phyloP scores from a whole-genome alignment of 768 basidiomycete genomes.

The Tricholoma bakamatsutake region DNA sequence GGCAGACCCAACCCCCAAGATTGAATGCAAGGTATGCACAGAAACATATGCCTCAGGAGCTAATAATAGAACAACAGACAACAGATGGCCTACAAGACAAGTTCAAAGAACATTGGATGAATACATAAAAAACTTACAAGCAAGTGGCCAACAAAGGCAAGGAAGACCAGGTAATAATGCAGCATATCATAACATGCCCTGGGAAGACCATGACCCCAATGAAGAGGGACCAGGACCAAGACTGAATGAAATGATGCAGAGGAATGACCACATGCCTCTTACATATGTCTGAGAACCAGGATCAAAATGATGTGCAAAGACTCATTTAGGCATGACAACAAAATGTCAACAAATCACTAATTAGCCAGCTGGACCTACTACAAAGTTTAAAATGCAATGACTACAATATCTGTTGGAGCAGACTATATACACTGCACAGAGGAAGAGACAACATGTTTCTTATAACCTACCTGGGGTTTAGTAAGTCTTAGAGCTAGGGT shows the following conservation, averaged over 20 bases:
- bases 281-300: not conserved
- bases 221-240: too few relatives aligned
- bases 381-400: too few relatives aligned
- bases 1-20: too few relatives aligned
- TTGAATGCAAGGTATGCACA: too few relatives aligned
- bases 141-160: not conserved
- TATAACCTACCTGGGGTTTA: too few relatives aligned
- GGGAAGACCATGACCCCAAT: not conserved
- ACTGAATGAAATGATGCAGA: not conserved
- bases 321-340: not conserved
- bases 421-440: too few relatives aligned
- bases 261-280: not conserved
- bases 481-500: too few relatives aligned
- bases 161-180: not conserved
- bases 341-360: not conserved
- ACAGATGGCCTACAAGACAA: not conserved
- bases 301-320: not conserved
- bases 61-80: not conserved
- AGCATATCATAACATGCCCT: not conserved
- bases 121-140: not conserved
- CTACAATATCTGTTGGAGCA: too few relatives aligned
- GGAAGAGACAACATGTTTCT: too few relatives aligned
- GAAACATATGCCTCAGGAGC: too few relatives aligned
- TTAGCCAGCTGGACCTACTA: too few relatives aligned
- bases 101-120: not conserved